Base-by-base conservation (phyloP, 1,139 yeast species). In the Chernovozyma aurita region DNA sequence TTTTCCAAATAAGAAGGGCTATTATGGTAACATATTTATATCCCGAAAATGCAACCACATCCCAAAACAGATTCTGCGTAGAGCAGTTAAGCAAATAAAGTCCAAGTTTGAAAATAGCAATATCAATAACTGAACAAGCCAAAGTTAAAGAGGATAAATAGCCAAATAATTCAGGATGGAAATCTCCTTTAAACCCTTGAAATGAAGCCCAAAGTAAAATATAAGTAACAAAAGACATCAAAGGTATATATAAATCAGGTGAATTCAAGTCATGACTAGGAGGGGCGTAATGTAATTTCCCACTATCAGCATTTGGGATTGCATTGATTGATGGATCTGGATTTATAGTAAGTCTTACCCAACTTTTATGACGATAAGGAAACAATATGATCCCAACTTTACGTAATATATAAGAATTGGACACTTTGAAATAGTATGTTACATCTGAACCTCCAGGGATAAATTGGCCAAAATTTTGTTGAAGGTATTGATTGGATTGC, bases 231-330 rank as follows among this genome's bases (percentile, higher is more conserved):
- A 85, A 78, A 2, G 97, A 86, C 96, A 90, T 88, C 45, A 85
- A 63, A 4, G 99, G 99, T 39, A 94, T 86, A 59, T 94, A 94
- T 69, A 92, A 76, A 59, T 94, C 99, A 2, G 98, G 98, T 0
- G 97, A 95, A 55, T 94, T 94, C 42, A 85, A 71, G 56, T 94
- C 98, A 43, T 79, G 84, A 26, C 74, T 59, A 9, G 96, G 95
- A 4, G 85, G 79, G 1, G 85, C 83, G 55, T 71, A 86, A 13
- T 70, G 62, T 30, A 76, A 80, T 15, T 59, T 59, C 14, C 44
- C 45, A 4, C 57, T 49, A n/a, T 49, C 45, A 24, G 63, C 63
- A 15, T 57, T 53, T 46, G 57, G 65, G 33, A 31, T 44, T 46
- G 12, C 44, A 7, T 25, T 24, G 35, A 36, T 41, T 13, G 42